Evolutionary conservation across 2,329 filamentous ascomycete species (phyloP), one percentile per base, ranked within the genome.

Genomic region (Tolypocladium guangdongense): DNA sequence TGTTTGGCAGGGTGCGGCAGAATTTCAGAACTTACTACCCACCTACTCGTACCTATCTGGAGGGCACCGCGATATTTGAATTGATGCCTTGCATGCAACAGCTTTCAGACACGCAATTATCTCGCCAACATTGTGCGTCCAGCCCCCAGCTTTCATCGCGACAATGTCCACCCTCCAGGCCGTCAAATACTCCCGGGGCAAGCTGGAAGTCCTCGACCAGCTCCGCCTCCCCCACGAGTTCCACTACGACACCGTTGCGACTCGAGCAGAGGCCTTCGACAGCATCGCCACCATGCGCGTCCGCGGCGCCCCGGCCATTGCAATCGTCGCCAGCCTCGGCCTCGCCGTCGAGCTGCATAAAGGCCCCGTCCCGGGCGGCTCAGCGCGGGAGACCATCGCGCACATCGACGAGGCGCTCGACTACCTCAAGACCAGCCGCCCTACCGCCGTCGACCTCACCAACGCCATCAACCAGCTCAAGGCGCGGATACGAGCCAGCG

Each of bases 361-460:
- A 8, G 78, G 78, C 55, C 53, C 66, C 3, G 56, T 65, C 10
- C 68, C 74, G 4, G 77, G 81, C 1, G 61, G 66, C 0, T 71
- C 70, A 0, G 66, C 74, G 0, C 66, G 73, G 0, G 82, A 87
- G 49, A 79, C 87, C 50, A 81, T 91, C 46, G 71, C 78, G 2
- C 87, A 88, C 66, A 88, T 96, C 58, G 75, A 84, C 54, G 76
- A 83, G 48, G 89, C 88, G 54, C 76, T 99, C 46, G 84, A 92
- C 60, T 96, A 95, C 66, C 78, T 99, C 48, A 86, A 93, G 61
- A 87, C 84, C 48, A 96, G 90, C 65, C 81, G 93, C 45, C 93
- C 93, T 1, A 99, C 93, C 1, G 93, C 93, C 6, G 93, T 99
- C 49, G 96, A 99, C 67, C 78, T 99, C 54, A 87, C 86, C 53